These are phyloP conservation scores for Hypoxylon sp. DNA, from an alignment of 2,329 filamentous ascomycete species.

Conservation along the genomic window DNA sequence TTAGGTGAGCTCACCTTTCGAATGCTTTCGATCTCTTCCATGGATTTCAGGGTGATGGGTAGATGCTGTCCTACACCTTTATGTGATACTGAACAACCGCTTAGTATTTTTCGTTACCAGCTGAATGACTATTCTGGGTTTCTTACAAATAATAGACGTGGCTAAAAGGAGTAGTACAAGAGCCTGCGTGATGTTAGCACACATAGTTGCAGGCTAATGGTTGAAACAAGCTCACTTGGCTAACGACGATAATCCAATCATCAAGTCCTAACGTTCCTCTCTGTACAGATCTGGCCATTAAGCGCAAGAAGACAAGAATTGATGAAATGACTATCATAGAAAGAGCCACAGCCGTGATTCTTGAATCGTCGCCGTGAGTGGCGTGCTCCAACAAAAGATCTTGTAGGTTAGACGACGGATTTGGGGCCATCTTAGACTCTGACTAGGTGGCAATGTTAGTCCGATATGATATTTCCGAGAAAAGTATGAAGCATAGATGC, in stretches of 20 bases:
- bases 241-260: background rate
- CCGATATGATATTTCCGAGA: background rate
- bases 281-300: background rate
- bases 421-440: background rate
- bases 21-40: background rate
- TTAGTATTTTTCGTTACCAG: background rate
- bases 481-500: background rate
- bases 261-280: slow-evolving; percentile 1
- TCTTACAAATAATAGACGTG: background rate
- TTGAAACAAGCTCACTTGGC: background rate
- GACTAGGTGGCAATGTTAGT: background rate
- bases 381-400: background rate
- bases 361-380: background rate
- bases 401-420: background rate
- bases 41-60: background rate
- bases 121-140: background rate
- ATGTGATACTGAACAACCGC: background rate
- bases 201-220: background rate
- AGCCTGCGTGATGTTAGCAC: background rate
- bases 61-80: background rate
- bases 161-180: background rate
- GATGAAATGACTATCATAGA: background rate
- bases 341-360: background rate
- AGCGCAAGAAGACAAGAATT: background rate
- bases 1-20: background rate